Base-by-base conservation (phyloP, 257 asterid species). In the Capsicum chinense region DNA sequence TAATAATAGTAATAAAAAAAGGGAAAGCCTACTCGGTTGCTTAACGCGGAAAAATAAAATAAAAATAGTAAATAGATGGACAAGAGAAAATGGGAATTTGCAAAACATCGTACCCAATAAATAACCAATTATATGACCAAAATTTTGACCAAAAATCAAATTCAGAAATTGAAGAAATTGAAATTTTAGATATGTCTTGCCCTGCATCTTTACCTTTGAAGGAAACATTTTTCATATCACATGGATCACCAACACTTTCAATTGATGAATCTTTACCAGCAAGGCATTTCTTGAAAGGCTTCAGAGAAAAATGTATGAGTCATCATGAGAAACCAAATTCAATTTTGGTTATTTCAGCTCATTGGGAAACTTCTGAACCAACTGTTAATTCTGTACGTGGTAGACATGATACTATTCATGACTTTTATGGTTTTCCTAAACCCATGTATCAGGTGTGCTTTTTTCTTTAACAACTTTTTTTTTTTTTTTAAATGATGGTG, bases 311-410 rank as follows among this genome's bases (percentile, higher is more conserved):
- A n/a, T 69, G 87, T 56, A 26, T 90, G 6, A 42, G 84, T 14
- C 85, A 89, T 16, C 85, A 1, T 26, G 33, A 88, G 81, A 92
- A 88, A 87, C 97, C 98, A 39, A 86, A 70, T n/a, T 87, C 95
- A 42, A 89, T 94, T 26, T 80, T 92, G 78, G 54, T 91, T 56
- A 81, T 94, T 33, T 94, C 98, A 3, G 97, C 93, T 56, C 97
- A 94, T 85, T 94, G 98, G 98, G 98, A 94, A 70, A 94, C 98
- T 67, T 39, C 86, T 7, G 89, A 86, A n/a, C 98, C 98, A 44
- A 54, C 95, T 37, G 87, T 94, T 88, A 93, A 89, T 89, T 87
- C 88, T 85, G 60, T 93, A 70, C 47, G 79, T 52, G 98, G 96
- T 54, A 86, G 87, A 12, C 70, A 86, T 15, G 91, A 89, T 7